Evolutionary conservation across 169 alveolate genomes (phyloP), one percentile per base, ranked within the genome.

Genomic region (Plasmodium malariae): DNA sequence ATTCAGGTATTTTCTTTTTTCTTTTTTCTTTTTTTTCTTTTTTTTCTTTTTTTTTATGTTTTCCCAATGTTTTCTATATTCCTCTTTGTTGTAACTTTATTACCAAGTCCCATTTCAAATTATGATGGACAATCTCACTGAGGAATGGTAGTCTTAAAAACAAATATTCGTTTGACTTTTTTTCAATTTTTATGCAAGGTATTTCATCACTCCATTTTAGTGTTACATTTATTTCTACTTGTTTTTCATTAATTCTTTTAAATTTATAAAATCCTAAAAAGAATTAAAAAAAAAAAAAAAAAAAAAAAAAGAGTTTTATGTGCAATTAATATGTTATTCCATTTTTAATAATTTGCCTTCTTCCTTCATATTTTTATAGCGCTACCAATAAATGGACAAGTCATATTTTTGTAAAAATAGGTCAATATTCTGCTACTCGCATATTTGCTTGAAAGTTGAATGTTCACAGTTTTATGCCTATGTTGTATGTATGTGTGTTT

Each of bases 51-150:
- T 24, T 6, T 24, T 24, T 19, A n/a, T n/a, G n/a, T n/a, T n/a
- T n/a, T n/a, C n/a, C n/a, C n/a, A n/a, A n/a, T n/a, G n/a, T n/a
- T n/a, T n/a, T n/a, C n/a, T n/a, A n/a, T n/a, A n/a, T n/a, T n/a
- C n/a, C n/a, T n/a, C n/a, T n/a, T n/a, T n/a, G n/a, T n/a, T n/a
- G n/a, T n/a, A n/a, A n/a, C n/a, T n/a, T 26, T 43, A 14, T 43
- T 76, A 76, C 76, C 67, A 76, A 0, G 14, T 76, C 59, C 43
- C 76, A 76, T 62, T 43, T 59, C 51, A 76, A 62, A 45, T 19
- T 60, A 32, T 76, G 65, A 11, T 34, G 19, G 24, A 62, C 30
- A 34, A 76, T 76, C 14, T 76, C 88, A 34, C 48, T 19, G 14
- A 37, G 88, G 43, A 76, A 51, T 11, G 88, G 76, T 0, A 76